These are phyloP conservation scores for Botrytis fabae DNA, from an alignment of 2,329 filamentous ascomycete species.

Conservation along the genomic window DNA sequence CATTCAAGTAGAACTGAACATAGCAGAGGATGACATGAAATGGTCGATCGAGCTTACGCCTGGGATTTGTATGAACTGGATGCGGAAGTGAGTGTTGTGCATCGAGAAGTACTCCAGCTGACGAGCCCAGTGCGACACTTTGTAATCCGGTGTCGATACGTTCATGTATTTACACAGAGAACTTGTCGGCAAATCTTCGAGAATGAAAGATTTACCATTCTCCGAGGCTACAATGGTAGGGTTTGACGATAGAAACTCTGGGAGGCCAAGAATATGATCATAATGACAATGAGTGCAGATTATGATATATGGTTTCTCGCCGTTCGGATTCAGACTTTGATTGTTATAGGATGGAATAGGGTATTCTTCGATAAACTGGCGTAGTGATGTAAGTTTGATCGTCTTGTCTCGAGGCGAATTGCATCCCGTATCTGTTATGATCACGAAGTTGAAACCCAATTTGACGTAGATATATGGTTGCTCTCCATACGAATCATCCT, in stretches of 20 bases:
- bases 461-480: conserved; percentile 51
- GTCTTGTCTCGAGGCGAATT: conserved; percentile 41
- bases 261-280: conserved; percentile 44
- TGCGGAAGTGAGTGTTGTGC: conserved; percentile 37
- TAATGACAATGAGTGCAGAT: conserved; percentile 51
- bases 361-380: conserved; percentile 46
- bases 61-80: conserved; percentile 48
- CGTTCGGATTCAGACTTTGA: conserved; percentile 43
- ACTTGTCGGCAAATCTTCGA: conserved; percentile 43
- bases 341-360: conserved; percentile 42
- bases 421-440: conserved; percentile 50
- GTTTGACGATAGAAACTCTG: conserved; percentile 31
- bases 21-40: conserved; percentile 31
- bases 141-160: conserved; percentile 44
- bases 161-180: conserved; percentile 46
- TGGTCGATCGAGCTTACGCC: conserved; percentile 49
- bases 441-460: conserved; percentile 42
- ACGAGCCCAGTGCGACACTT: conserved; percentile 45
- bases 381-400: conserved; percentile 41
- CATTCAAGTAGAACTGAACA: background rate
- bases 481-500: conserved; percentile 47
- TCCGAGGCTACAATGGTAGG: conserved; percentile 41
- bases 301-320: conserved; percentile 43
- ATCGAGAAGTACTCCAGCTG: conserved; percentile 42
- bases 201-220: conserved; percentile 44